Evolutionary conservation across 2,329 filamentous ascomycete genomes (phyloP).

Genomic region (Cryphonectria carpinicola): DNA sequence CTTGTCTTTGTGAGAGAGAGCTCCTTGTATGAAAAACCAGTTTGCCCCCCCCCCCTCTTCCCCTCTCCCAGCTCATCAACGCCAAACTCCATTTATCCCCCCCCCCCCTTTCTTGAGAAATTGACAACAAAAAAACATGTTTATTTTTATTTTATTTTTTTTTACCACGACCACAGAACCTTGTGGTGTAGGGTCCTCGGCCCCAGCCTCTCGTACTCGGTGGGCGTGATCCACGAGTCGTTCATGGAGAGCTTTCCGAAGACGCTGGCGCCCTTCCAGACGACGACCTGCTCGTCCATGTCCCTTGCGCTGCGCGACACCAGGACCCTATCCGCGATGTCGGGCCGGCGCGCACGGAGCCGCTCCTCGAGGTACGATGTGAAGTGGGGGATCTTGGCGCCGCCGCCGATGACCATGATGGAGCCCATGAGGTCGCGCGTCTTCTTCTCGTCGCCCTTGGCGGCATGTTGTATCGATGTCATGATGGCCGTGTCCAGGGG

Average conservation of each 20-base stretch:
- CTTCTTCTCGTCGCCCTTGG: slow-evolving; percentile 89
- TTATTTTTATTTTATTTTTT: not conserved
- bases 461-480: slow-evolving; percentile 84
- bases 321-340: slow-evolving; percentile 63
- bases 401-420: slow-evolving; percentile 89
- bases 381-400: slow-evolving; percentile 79
- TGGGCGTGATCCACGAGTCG: slow-evolving; percentile 88
- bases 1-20: not conserved
- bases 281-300: slow-evolving; percentile 95
- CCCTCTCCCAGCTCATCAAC: not conserved
- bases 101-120: not conserved
- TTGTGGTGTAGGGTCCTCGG: slow-evolving; percentile 84
- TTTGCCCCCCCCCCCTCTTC: not conserved
- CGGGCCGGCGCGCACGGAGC: slow-evolving; percentile 68
- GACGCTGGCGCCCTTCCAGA: slow-evolving; percentile 97
- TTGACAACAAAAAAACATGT: not conserved
- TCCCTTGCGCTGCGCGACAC: slow-evolving; percentile 79
- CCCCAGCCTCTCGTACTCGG: slow-evolving; percentile 88
- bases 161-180: slow-evolving; percentile 66
- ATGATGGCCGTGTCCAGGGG: slow-evolving; percentile 89
- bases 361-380: slow-evolving; percentile 82
- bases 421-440: slow-evolving; percentile 86
- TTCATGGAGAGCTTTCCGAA: slow-evolving; percentile 92
- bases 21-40: not conserved
- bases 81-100: not conserved